phyloP scores from a whole-genome alignment of 169 alveolate species.

The Cryptosporidium ubiquitum region DNA sequence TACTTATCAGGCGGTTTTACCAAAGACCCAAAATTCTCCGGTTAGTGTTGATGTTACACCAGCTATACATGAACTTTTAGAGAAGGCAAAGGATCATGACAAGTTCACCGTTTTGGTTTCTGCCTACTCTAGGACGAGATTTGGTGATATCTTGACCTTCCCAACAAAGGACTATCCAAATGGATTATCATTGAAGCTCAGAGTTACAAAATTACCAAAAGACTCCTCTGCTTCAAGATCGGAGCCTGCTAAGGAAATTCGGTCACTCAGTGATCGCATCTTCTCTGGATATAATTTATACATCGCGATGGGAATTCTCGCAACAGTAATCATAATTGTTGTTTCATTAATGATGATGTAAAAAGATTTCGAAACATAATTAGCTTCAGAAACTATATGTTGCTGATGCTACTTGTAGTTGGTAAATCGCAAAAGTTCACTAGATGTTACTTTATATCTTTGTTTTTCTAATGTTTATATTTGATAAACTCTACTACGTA shows the following conservation, averaged over 20 bases:
- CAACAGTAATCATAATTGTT: slow-evolving; percentile 19
- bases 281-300: slow-evolving; percentile 23
- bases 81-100: neutral
- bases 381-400: neutral
- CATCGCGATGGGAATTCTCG: slow-evolving; percentile 30
- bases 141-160: slow-evolving; percentile 49
- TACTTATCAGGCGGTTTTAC: slow-evolving; percentile 33
- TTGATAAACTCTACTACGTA: neutral
- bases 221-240: neutral
- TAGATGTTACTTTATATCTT: slow-evolving; percentile 4
- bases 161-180: slow-evolving; percentile 30
- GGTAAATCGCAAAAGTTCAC: neutral
- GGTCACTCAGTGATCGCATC: neutral
- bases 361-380: neutral
- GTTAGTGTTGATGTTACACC: slow-evolving; percentile 28
- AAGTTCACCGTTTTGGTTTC: slow-evolving; percentile 39
- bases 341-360: slow-evolving; percentile 59
- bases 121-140: slow-evolving; percentile 53
- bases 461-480: neutral
- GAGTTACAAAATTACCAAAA: slow-evolving; percentile 2
- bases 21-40: slow-evolving; percentile 39
- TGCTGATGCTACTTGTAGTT: neutral
- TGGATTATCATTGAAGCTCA: slow-evolving; percentile 32
- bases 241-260: neutral
- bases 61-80: slow-evolving; percentile 7